Base-by-base conservation (phyloP, 108 stramenopile species). In the Cafeteria roenbergensis region DNA sequence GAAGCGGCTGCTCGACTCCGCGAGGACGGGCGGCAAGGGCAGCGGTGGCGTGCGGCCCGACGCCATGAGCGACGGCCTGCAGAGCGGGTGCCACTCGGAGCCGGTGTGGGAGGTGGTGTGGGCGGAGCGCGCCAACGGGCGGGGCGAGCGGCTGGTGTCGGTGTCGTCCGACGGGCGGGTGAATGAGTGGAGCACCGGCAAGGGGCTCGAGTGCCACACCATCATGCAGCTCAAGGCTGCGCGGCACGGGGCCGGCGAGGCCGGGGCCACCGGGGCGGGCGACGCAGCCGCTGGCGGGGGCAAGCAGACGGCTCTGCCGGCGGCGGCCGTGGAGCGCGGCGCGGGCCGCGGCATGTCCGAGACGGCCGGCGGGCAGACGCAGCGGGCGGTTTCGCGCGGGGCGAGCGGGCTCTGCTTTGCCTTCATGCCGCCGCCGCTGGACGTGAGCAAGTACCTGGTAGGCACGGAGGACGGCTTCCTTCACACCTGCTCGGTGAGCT, bases 41-140 rank as follows among this genome's bases (percentile, higher is more conserved):
- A 12, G 50, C 20, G 20, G n/a, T n/a, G n/a, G 54, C 4, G 57
- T 25, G 35, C 32, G 57, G 9, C 64, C 55, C 29, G 53, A 64
- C 57, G 51, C 34, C 27, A 25, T 42, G 30, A 37, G 48, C 26
- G 77, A 78, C 33, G 70, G 79, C 57, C 69, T 77, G 29, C 71
- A 75, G 34, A 61, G 67, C 17, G 63, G 60, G 27, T 65, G 67
- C 65, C 82, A 83, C 69, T 75, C 57, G 33, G 80, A 83, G 34
- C 76, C 80, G n/a, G 80, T 83, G 21, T 79, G 82, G 82, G 57
- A 81, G 65, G 69, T 81, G 50, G 71, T 75, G 57, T 83, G 82
- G 82, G 74, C 80, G 6, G 76, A 77, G 52, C 73, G 71, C 25
- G 29, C 35, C 25, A 80, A 80, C 20, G 50, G 73, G 64, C 68